phyloP scores from a whole-genome alignment of 2,329 filamentous ascomycete genomes.

The Coniochaeta ligniaria region DNA sequence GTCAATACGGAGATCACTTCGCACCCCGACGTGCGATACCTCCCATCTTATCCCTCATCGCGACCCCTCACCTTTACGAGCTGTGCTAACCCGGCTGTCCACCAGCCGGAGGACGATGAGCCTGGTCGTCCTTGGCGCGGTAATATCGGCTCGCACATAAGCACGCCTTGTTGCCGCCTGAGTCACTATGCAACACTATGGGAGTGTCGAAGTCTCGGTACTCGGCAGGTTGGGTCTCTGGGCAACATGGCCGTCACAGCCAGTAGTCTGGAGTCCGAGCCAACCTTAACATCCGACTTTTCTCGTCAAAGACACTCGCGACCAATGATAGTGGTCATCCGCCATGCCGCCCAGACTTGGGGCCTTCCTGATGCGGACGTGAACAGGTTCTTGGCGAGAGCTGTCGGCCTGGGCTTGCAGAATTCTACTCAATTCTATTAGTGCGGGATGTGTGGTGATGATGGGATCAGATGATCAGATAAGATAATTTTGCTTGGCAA shows the following conservation, averaged over 20 bases:
- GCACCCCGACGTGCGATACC: not conserved
- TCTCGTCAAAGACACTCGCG: not conserved
- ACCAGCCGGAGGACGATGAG: not conserved
- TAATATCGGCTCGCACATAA: not conserved
- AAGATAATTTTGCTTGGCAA: constrained; percentile 2
- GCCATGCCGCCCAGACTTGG: not conserved
- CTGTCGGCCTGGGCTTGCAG: not conserved
- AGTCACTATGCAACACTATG: not conserved
- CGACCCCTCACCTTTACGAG: not conserved
- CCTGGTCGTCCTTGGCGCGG: not conserved
- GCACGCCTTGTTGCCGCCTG: not conserved
- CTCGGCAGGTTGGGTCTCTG: not conserved
- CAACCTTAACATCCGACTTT: not conserved
- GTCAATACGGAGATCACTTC: not conserved
- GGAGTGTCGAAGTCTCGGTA: not conserved
- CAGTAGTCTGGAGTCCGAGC: not conserved
- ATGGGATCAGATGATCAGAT: constrained; percentile 4
- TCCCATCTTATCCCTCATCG: not conserved
- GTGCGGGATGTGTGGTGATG: not conserved
- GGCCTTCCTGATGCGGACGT: not conserved
- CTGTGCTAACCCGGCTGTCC: not conserved
- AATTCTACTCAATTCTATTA: not conserved
- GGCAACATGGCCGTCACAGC: not conserved
- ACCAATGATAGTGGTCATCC: not conserved
- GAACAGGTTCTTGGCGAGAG: not conserved